These are phyloP conservation scores for Tricholoma hemisulphureum DNA, from an alignment of 768 basidiomycete species.

Conservation along the genomic window DNA sequence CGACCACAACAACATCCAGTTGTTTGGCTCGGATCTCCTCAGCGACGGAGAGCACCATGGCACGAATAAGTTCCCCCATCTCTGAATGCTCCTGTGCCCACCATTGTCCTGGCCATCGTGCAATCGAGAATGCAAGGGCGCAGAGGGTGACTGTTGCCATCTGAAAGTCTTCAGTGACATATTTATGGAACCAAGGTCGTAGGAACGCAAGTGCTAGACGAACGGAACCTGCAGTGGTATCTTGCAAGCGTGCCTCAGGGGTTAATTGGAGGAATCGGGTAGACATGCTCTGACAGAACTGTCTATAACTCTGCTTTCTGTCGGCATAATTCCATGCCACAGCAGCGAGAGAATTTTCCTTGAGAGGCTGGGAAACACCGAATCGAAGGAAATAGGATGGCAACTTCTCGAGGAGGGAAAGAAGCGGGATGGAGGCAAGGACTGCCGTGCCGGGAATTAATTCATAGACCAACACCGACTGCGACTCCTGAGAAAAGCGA, in stretches of 20 bases:
- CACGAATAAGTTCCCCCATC: conserved; percentile 55
- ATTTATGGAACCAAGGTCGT: conserved; percentile 65
- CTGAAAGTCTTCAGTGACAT: conserved; percentile 38
- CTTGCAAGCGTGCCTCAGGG: conserved; percentile 55
- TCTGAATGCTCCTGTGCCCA: conserved; percentile 67
- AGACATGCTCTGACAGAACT: conserved; percentile 71
- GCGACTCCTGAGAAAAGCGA: conserved; percentile 70
- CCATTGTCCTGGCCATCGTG: conserved; percentile 67
- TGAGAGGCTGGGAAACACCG: conserved; percentile 23
- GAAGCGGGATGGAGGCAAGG: conserved; percentile 66
- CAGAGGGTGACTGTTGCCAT: conserved; percentile 35
- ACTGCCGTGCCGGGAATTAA: conserved; percentile 66
- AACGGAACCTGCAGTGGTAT: conserved; percentile 67
- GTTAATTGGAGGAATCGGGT: conserved; percentile 57
- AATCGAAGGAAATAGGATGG: conserved; percentile 64
- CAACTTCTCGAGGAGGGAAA: conserved; percentile 60
- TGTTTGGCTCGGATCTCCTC: conserved; percentile 62
- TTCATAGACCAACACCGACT: conserved; percentile 70
- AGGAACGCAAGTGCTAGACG: conserved; percentile 66
- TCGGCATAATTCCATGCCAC: conserved; percentile 56
- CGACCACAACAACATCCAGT: conserved; percentile 23
- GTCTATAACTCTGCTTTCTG: conserved; percentile 60
- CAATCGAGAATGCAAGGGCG: conserved; percentile 47
- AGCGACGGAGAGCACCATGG: conserved; percentile 57
- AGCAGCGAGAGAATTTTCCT: conserved; percentile 32